Evolutionary conservation across 495 filamentous ascomycete species (phyloP).

Genomic region (Aspergillus diversus): DNA sequence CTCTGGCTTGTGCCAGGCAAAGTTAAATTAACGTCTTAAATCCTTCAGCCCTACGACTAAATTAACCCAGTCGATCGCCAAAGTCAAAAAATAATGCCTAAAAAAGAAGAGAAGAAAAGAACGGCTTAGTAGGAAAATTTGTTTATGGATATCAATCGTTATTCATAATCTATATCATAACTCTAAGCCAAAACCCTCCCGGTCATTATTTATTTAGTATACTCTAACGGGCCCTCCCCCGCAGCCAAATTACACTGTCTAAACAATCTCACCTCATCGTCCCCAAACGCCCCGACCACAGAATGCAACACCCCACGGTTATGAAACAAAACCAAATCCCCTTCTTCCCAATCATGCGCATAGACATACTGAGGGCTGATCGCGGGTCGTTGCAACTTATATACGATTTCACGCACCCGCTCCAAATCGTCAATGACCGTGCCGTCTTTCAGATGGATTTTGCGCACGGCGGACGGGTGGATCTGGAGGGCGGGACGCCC

Average conservation of each 20-base stretch:
- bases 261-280: slow-evolving; percentile 71
- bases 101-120: background rate
- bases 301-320: slow-evolving; percentile 73
- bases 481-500: slow-evolving; percentile 69
- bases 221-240: slow-evolving; percentile 25
- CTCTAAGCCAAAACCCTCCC: background rate
- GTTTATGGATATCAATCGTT: background rate
- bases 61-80: no score
- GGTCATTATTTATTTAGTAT: background rate
- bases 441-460: slow-evolving; percentile 65
- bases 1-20: background rate
- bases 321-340: slow-evolving; percentile 73
- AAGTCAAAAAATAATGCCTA: background rate
- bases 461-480: slow-evolving; percentile 68
- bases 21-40: background rate
- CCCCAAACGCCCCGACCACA: slow-evolving; percentile 72
- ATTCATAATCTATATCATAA: slow-evolving; percentile 3
- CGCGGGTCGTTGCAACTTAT: slow-evolving; percentile 69
- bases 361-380: slow-evolving; percentile 70
- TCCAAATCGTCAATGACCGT: slow-evolving; percentile 65
- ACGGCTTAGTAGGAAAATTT: background rate
- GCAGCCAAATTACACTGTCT: slow-evolving; percentile 76
- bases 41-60: background rate
- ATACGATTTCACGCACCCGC: slow-evolving; percentile 67
- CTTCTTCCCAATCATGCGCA: slow-evolving; percentile 74